Conservation (phyloP, 805 yeast genomes). For the Tetrapisispora taiwanensis region DNA sequence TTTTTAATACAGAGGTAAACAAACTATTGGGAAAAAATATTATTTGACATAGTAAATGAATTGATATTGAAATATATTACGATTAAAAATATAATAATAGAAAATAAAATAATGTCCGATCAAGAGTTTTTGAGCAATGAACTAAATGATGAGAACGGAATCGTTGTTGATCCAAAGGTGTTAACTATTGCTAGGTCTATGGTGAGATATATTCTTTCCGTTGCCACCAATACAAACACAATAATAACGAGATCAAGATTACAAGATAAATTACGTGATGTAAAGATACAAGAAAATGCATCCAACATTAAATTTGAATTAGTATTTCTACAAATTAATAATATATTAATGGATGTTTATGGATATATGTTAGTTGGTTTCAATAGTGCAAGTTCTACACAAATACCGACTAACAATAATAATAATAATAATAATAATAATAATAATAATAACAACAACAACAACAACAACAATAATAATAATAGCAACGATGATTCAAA, state of each 20-base stretch:
- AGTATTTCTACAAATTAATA: constrained; percentile 12
- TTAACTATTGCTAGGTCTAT: constrained; percentile 11
- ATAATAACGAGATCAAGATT: constrained; percentile 16
- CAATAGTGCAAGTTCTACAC: not conserved
- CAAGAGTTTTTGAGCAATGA: not conserved
- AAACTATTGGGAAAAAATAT: too few species aligned
- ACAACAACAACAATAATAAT: not conserved
- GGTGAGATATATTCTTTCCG: constrained; percentile 18
- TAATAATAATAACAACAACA: not conserved
- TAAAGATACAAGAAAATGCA: constrained; percentile 13
- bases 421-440: not conserved
- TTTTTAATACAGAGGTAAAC: too few species aligned
- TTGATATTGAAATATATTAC: too few species aligned
- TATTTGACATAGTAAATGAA: too few species aligned
- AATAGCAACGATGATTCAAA: not conserved
- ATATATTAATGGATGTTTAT: constrained; percentile 17
- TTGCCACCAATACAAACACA: constrained; percentile 17
- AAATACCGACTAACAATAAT: not conserved
- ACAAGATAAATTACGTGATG: constrained; percentile 13
- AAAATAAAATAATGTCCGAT: not conserved
- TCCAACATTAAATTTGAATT: constrained; percentile 7
- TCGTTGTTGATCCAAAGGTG: not conserved
- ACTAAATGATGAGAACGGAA: not conserved
- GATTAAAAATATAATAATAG: too few species aligned
- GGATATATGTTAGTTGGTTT: constrained; percentile 19